Base-by-base conservation (phyloP, 306 rosid species). In the Spatholobus suberectus region DNA sequence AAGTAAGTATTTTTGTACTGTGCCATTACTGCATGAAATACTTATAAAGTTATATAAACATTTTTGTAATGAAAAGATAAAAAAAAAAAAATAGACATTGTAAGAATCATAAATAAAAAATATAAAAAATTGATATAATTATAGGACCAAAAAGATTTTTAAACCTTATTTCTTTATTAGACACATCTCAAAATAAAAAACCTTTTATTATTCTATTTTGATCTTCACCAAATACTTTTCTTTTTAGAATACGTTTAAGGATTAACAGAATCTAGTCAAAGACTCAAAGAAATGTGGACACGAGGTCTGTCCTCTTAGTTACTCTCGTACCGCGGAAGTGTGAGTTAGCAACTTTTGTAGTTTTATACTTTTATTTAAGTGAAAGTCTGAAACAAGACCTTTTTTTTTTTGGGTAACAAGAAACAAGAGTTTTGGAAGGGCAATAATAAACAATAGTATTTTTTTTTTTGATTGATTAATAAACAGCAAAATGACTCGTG, bases 271-370 rank as follows among this genome's bases (percentile, higher is more conserved):
- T 62, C 20, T 43, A 27, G 80, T 76, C 59, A 44, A 63, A 65
- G n/a, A n/a, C n/a, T n/a, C n/a, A n/a, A n/a, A n/a, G 43, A 17
- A 58, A 49, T 21, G 75, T 49, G 82, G 34, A 52, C 37, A 73
- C 65, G 47, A 73, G 78, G 63, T n/a, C n/a, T 46, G 63, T 49
- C 17, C 40, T 24, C 32, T 6, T 40, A n/a, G n/a, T n/a, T n/a
- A n/a, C n/a, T n/a, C n/a, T 40, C 44, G 2, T 40, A 40, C 11
- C 3, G 3, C 1, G 11, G 14, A 11, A 2, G 49, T 43, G 11
- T 43, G 49, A 43, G 2, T 43, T 43, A 3, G 5, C 49, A 11
- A 43, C 49, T 10, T 11, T 43, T 2, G 17, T 40, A 43, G 49
- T 47, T 47, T 47, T 47, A 47, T n/a, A n/a, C n/a, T n/a, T n/a